Evolutionary conservation across 2,329 filamentous ascomycete species (phyloP), one percentile per base, ranked within the genome.

Genomic region (Aspergillus uvarum): DNA sequence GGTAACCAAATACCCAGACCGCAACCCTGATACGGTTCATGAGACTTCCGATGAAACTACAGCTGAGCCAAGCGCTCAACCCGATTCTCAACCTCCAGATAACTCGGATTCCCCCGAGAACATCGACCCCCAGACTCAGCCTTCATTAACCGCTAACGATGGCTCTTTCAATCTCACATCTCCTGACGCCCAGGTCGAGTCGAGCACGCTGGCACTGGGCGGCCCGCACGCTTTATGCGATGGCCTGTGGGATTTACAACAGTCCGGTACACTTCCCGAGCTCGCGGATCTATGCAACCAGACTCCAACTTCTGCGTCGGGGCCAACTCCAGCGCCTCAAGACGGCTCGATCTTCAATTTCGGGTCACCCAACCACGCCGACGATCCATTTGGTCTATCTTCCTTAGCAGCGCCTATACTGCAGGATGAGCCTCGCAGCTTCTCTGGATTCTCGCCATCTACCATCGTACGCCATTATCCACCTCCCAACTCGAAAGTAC

Each of bases 391-490:
- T 14, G 63, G 60, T 5, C 58, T 74, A 16, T 66, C 74, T 24
- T 69, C 69, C 2, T 19, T 72, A 32, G 66, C 70, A 16, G 68
- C 64, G 7, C 65, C 70, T 24, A 38, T 48, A 1, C 54, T 65
- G 11, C 63, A 60, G 2, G 63, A 69, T 47, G 62, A 70, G 51
- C 10, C 52, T 22, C 26, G 60, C 53, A 51, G 56, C 54, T 59
- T 71, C 59, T 61, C 68, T 22, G 56, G 69, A 24, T 76, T 75
- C 50, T 70, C 72, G 6, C 73, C 74, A 1, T 70, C 74, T 8
- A 44, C 64, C 6, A 71, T 75, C 49, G 70, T 75, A 22, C 72
- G 72, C 26, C 73, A 67, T 31, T 76, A 74, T 54, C 72, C 70
- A 22, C 69, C 72, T 4, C 52, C 61, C 3, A 58, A 61, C 2